These are phyloP conservation scores for Phytopythium ostracodes DNA, from an alignment of 352 stramenopile genomes.

Conservation along the genomic window DNA sequence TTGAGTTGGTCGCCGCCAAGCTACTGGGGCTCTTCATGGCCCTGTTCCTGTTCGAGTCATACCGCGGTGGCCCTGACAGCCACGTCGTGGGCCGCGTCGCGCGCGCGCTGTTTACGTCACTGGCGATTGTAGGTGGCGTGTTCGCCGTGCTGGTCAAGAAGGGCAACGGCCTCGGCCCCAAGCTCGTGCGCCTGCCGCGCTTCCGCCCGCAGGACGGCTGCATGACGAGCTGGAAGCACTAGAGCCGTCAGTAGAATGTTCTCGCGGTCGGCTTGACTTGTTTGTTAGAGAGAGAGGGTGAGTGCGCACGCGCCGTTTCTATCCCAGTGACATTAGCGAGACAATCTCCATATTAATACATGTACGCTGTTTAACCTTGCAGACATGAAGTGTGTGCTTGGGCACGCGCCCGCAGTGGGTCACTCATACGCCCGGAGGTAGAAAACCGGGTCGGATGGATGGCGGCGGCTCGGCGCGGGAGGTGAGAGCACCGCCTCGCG, in stretches of 20 bases:
- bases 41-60: conserved; percentile 63
- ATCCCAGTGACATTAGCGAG: background rate
- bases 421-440: background rate
- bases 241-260: conserved; percentile 5
- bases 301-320: background rate
- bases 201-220: conserved; percentile 72
- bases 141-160: conserved; percentile 78
- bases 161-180: conserved; percentile 58
- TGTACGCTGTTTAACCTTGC: background rate
- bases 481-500: no score
- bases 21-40: conserved; percentile 39
- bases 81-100: conserved; percentile 55
- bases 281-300: background rate
- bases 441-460: background rate
- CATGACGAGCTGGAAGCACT: conserved; percentile 72
- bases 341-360: background rate
- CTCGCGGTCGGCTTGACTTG: background rate
- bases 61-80: conserved; percentile 32
- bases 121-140: conserved; percentile 35
- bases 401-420: background rate
- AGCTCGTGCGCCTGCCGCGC: conserved; percentile 58
- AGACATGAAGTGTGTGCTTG: background rate
- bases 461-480: no score
- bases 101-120: conserved; percentile 45
- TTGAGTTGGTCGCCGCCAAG: conserved; percentile 54